Base-by-base conservation (phyloP, 2,329 filamentous ascomycete species). In the Scolecobasidium constrictum region DNA sequence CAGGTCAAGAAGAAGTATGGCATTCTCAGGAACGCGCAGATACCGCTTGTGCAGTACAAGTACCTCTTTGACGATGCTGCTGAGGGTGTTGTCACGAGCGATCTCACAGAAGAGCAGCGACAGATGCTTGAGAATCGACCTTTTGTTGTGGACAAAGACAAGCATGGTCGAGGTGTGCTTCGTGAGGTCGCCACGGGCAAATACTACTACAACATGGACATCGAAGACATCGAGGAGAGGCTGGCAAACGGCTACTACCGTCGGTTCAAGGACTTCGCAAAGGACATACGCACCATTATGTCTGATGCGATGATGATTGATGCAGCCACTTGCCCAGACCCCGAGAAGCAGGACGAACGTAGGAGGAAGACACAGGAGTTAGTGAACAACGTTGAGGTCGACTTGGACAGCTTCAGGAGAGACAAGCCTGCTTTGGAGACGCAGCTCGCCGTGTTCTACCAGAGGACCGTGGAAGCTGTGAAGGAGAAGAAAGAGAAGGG, bases 191-290 rank as follows among this genome's bases (percentile, higher is more conserved):
- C 73, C 2, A 85, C 78, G 2, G 78, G 78, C 45, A 94, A 92
- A 59, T 92, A 88, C 60, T 96, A 81, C 60, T 96, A 95, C 68
- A 98, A 98, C 52, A 69, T 98, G 36, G 88, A 96, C 56, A 84
- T 90, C 9, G 82, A 82, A 3, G 90, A 83, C 1, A 95, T 98
- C 42, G 92, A 98, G 65, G 87, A 94, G 58, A 81, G 92, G n/a
- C 69, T 98, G 23, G 93, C 87, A 4, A 96, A 98, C 58, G 92
- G 92, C 4, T 98, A 86, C 63, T 98, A 98, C 62, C 86, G 87
- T 52, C 78, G 88, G 9, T 86, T 88, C 0, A 81, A 81, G 53
- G 90, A 95, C 57, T 98, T 95, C 56, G 64, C 94, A 40, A 79
- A 80, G 33, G 92, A 98, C 57, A 85, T 96, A 53, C 85, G 82